phyloP scores from a whole-genome alignment of 192 early-diverging fungal genomes.

The Podila clonocystis region DNA sequence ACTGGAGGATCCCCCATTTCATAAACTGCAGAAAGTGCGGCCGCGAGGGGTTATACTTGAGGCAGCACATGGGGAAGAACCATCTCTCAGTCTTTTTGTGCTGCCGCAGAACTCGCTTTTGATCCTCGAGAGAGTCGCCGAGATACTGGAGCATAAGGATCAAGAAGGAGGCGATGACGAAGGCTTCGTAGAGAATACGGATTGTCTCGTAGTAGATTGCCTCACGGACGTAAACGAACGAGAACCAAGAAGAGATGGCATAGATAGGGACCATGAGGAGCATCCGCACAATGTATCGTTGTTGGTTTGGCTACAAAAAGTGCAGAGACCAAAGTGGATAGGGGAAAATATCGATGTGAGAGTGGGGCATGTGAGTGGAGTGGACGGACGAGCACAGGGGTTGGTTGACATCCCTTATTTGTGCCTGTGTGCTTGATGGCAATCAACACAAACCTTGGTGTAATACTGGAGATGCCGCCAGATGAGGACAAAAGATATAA shows the following conservation, averaged over 20 bases:
- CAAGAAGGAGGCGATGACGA: constrained; percentile 78
- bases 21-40: constrained; percentile 65
- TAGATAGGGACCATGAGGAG: constrained; percentile 81
- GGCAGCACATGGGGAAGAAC: constrained; percentile 73
- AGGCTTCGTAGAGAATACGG: constrained; percentile 78
- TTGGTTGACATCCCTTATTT: not conserved
- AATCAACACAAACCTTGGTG: constrained; percentile 36
- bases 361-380: not conserved
- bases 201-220: constrained; percentile 72
- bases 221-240: constrained; percentile 76
- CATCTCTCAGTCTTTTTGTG: constrained; percentile 60
- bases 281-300: constrained; percentile 81
- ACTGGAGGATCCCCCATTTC: constrained; percentile 79
- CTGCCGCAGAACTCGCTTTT: constrained; percentile 54
- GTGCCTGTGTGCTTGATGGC: not conserved
- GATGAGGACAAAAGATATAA: constrained; percentile 61
- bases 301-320: constrained; percentile 65
- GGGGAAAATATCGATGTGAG: not conserved
- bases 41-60: constrained; percentile 66
- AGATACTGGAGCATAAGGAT: constrained; percentile 77
- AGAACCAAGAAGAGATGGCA: constrained; percentile 72
- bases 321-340: not conserved
- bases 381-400: not conserved
- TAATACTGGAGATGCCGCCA: constrained; percentile 64
- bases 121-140: constrained; percentile 58